Percentiles rank a stretch among this genome's conserved stretches.
Conservation (phyloP, 1,139 yeast genomes). For the Candida sp. region DNA sequence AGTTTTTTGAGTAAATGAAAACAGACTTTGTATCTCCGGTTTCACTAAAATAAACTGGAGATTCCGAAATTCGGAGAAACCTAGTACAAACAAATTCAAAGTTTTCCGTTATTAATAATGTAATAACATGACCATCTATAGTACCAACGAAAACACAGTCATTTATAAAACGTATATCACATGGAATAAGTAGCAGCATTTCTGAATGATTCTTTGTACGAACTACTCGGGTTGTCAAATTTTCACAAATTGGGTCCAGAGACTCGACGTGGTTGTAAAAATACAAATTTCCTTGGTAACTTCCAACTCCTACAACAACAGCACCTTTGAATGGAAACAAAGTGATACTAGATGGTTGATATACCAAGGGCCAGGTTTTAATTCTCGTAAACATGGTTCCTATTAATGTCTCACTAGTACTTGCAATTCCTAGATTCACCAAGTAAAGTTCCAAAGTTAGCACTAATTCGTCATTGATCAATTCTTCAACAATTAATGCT, state of each 20-base stretch:
- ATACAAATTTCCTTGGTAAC: conserved; percentile 16
- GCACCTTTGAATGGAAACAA: conserved; percentile 4
- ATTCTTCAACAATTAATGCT: conserved; percentile 13
- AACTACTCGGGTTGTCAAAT: not conserved
- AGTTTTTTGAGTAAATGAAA: conserved; percentile 28
- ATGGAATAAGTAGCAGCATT: conserved; percentile 13
- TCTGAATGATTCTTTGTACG: not conserved
- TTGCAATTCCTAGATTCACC: not conserved
- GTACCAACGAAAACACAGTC: conserved; percentile 23
- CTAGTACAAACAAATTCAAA: conserved; percentile 3
- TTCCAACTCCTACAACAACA: conserved; percentile 13
- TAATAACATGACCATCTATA: conserved; percentile 23
- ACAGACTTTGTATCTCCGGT: conserved; percentile 13
- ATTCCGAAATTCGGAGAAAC: not conserved
- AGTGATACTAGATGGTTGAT: conserved; percentile 18
- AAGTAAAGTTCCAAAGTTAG: not conserved
- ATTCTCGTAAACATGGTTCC: not conserved
- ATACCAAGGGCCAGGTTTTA: conserved; percentile 4
- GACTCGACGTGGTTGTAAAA: conserved; percentile 4
- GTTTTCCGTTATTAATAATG: conserved; percentile 11
- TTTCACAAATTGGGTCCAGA: not conserved
- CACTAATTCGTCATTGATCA: not conserved
- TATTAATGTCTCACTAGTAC: not conserved
- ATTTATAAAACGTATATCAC: conserved; percentile 11
- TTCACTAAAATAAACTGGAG: conserved; percentile 1